A percentile compares a stretch with the other conserved stretches of the same genome.
Conservation (phyloP, 106 monocot genomes). For the Triglochin maritima region DNA sequence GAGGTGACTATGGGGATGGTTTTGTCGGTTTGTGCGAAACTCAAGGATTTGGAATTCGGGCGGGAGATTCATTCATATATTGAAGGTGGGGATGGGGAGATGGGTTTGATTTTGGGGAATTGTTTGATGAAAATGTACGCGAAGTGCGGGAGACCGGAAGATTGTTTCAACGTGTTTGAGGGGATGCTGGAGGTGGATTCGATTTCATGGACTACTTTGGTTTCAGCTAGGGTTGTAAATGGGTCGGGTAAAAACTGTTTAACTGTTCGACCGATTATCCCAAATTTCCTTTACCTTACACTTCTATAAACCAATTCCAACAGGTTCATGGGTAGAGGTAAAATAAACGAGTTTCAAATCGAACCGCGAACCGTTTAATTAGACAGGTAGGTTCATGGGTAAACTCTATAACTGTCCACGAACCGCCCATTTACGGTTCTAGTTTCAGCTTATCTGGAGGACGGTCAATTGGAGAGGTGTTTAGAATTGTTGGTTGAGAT, state of each 20-base stretch:
- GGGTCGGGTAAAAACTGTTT: no score
- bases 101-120: constrained; percentile 18
- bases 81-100: constrained; percentile 3
- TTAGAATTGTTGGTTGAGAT: constrained; percentile 18
- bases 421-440: constrained; percentile 9
- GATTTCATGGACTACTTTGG: constrained; percentile 19
- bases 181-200: constrained; percentile 9
- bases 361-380: no score
- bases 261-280: no score
- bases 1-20: constrained; percentile 25
- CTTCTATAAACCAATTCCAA: no score
- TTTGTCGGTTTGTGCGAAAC: constrained; percentile 34
- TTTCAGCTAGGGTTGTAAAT: background rate
- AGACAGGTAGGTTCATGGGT: no score
- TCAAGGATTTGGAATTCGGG: constrained; percentile 5
- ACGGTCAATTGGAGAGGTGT: constrained; percentile 12
- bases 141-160: constrained; percentile 19
- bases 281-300: no score
- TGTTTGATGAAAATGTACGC: constrained; percentile 37
- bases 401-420: no score
- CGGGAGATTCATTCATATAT: constrained; percentile 21
- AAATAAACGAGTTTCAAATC: no score
- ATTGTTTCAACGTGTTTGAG: constrained; percentile 9
- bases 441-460: constrained; percentile 12
- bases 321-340: no score